Evolutionary conservation across 2,329 filamentous ascomycete genomes (phyloP), one percentile per base, ranked within the genome.

Genomic region (Colletotrichum theobromicola): DNA sequence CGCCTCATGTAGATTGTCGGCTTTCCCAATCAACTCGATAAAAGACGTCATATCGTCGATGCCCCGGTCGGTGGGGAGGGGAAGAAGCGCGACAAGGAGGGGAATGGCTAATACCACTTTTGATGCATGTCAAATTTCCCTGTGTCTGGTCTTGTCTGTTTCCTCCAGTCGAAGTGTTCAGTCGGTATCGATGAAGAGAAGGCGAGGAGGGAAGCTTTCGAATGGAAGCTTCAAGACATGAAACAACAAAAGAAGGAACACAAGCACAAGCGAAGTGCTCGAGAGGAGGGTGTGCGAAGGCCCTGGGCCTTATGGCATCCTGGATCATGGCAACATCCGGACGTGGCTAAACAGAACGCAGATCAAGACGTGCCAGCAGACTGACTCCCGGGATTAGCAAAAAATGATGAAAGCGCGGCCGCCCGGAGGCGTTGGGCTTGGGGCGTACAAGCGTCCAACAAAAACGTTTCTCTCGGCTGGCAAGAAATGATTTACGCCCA

Each of bases 1-100:
- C 2, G 73, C 66, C 5, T 78, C 77, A 24, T 57, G 16, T 7
- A 77, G 42, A 32, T 78, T 78, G 13, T 78, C 35, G 37, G 63
- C 61, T n/a, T 61, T 62, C 15, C 75, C 77, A 9, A 78, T 7
- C 9, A 77, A 65, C 15, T 74, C 72, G 24, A 16, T 35, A 13
- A 72, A 72, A 16, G 62, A 46, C 42, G 72, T 63, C 72, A 74
- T 74, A 42, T 35, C 53, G 68, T n/a, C 21, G 24, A 21, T 28
- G 21, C 16, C 50, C 35, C 67, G 42, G 10, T 42, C 10, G 35
- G 34, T 42, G 42, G 67, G 34, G 34, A 32, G 67, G 34, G 34
- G 24, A 32, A 18, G 61, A n/a, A 50, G 42, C 42, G 42, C 42
- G 42, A 50, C n/a, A 50, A 50, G 13, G 30, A 37, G 15, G 13